Evolutionary conservation across 1,139 yeast species (phyloP).

Genomic region (Arxiozyma telluris): DNA sequence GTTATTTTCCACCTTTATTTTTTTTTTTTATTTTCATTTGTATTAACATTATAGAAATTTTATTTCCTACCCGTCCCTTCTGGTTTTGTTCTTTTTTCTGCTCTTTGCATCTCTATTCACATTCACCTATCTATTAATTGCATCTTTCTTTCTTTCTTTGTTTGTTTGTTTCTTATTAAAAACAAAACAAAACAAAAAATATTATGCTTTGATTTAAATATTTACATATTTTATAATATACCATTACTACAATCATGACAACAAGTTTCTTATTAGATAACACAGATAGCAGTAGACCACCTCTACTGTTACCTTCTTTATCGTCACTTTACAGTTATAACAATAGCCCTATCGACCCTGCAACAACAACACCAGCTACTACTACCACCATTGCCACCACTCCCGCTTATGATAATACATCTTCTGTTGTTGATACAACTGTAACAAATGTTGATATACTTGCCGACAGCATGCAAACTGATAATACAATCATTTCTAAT

Average conservation of each 20-base stretch:
- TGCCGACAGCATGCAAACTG: not conserved
- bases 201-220: not conserved
- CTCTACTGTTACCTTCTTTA: constrained; percentile 21
- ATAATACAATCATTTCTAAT: not conserved
- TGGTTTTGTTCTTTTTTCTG: not conserved
- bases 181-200: no score
- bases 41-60: not conserved
- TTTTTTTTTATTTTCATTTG: no score
- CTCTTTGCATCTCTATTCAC: not conserved
- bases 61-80: not conserved
- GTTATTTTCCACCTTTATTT: no score
- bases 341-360: not conserved
- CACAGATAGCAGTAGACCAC: constrained; percentile 23
- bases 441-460: not conserved
- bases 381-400: not conserved
- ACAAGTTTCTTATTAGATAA: constrained; percentile 23
- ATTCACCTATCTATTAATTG: not conserved
- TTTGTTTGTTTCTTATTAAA: no score
- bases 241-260: constrained; percentile 7
- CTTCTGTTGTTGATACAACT: not conserved
- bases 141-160: not conserved
- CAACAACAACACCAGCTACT: no score
- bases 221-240: no score
- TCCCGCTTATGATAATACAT: not conserved
- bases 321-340: not conserved